Conservation (phyloP, 352 stramenopile species). For the Pythium aquatile region DNA sequence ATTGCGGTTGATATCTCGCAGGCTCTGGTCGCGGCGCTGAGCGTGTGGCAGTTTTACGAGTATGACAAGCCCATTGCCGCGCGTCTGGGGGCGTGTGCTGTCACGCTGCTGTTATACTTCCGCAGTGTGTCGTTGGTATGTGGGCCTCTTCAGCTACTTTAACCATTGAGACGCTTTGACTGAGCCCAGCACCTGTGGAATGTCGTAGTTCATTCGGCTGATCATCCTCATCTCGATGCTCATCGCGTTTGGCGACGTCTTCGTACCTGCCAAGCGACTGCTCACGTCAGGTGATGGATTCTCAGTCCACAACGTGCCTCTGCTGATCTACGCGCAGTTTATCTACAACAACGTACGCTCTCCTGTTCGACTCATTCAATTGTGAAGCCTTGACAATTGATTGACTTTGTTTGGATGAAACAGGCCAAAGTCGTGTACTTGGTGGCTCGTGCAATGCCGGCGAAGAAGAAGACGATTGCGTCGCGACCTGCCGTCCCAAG, state of each 20-base stretch:
- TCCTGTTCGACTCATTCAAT: background rate
- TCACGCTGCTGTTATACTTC: slow-evolving; percentile 53
- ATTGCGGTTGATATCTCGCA: slow-evolving; percentile 9
- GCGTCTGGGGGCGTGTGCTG: slow-evolving; percentile 35
- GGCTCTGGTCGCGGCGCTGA: slow-evolving; percentile 37
- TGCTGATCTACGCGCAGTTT: slow-evolving; percentile 20
- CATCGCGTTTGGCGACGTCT: slow-evolving; percentile 56
- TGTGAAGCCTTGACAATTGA: background rate
- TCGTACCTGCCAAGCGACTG: slow-evolving; percentile 38
- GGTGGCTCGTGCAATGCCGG: slow-evolving; percentile 15
- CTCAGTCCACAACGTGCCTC: slow-evolving; percentile 3
- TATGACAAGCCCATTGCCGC: slow-evolving; percentile 58
- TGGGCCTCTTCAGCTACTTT: background rate
- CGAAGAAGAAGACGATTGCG: background rate
- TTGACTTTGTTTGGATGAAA: background rate
- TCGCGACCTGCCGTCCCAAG: background rate
- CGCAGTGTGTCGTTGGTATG: slow-evolving; percentile 55
- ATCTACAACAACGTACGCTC: slow-evolving; percentile 25
- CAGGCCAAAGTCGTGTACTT: slow-evolving; percentile 22
- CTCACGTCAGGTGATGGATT: slow-evolving; percentile 4
- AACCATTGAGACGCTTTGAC: background rate
- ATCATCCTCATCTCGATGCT: slow-evolving; percentile 54
- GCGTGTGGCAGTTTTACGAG: slow-evolving; percentile 33
- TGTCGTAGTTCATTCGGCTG: slow-evolving; percentile 54
- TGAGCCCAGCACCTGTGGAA: background rate